Evolutionary conservation across 2,329 filamentous ascomycete species (phyloP), one percentile per base, ranked within the genome.

Genomic region (Ceratocystis lukuohia): DNA sequence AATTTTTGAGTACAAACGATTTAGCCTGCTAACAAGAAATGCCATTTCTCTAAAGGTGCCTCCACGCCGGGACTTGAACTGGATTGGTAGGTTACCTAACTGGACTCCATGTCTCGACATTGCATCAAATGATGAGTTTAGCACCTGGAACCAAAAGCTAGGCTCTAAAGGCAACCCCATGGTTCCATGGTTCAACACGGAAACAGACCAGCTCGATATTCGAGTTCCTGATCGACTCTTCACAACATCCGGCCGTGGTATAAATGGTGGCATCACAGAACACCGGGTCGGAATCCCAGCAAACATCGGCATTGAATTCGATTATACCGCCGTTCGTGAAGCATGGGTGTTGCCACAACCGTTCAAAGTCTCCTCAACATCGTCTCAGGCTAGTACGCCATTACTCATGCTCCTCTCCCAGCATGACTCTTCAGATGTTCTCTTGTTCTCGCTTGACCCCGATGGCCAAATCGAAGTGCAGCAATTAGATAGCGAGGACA

Each of bases 281-380:
- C 79, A 89, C 69, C 82, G 88, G 69, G 79, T 84, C 73, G 89
- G 89, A 3, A 76, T 89, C 33, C 84, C 88, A 71, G 89, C 87
- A 20, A 84, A 82, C 66, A 83, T 89, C 69, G 84, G 82, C 1
- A 71, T 84, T 4, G 81, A 84, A 25, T 76, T 85, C 10, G 80
- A 82, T 25, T 80, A 78, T 6, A 75, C 76, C 5, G 76, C 78
- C 1, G 77, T 84, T 41, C 80, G 77, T 63, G 76, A 79, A 61
- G 80, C 78, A 17, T 87, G 84, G 83, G 75, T 80, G 12, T 77
- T 86, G 41, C 74, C 70, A 6, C 66, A 72, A 4, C 66, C 67
- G 7, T 62, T 69, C 20, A 64, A 66, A 66, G 69, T 22, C 7
- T 5, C 70, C 2, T 20, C 45, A n/a, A 46, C 12, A 6, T 1